A percentile compares a stretch with the other conserved stretches of the same genome.
Conservation (phyloP, 2,329 filamentous ascomycete genomes). For the Thermoascus crustaceus region DNA sequence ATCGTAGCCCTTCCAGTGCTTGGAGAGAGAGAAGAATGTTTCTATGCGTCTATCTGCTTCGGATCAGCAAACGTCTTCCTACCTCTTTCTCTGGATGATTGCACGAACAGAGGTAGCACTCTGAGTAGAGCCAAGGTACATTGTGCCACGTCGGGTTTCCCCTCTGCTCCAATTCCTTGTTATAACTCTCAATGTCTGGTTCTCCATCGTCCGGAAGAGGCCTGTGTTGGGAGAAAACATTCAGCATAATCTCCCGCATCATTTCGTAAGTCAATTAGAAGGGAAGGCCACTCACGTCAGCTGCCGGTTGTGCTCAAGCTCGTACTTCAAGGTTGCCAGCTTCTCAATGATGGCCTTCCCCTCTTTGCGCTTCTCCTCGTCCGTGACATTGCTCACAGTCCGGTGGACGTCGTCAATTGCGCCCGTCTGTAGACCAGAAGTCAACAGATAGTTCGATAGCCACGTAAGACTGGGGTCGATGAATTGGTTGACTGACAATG, state of each 20-base stretch:
- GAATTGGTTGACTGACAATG: conserved; percentile 50
- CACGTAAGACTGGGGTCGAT: background rate
- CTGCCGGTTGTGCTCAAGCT: conserved; percentile 79
- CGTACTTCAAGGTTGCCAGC: conserved; percentile 81
- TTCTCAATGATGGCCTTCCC: conserved; percentile 79
- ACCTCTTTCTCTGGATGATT: background rate
- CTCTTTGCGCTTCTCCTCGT: conserved; percentile 58
- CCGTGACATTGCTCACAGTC: conserved; percentile 39
- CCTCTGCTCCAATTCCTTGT: conserved; percentile 69
- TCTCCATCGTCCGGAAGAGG: conserved; percentile 70
- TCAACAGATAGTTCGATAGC: background rate
- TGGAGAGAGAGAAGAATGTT: conserved; percentile 66
- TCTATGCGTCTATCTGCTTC: conserved; percentile 59
- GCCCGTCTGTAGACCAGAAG: conserved; percentile 56
- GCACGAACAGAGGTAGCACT: conserved; percentile 73
- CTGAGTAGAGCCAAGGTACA: conserved; percentile 78
- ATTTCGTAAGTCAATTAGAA: conserved; percentile 1
- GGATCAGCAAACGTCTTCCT: conserved; percentile 14
- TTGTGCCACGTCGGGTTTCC: conserved; percentile 73
- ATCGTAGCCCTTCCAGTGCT: conserved; percentile 84
- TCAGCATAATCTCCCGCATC: conserved; percentile 3
- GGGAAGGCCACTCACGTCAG: conserved; percentile 52
- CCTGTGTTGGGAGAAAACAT: conserved; percentile 33
- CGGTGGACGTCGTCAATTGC: conserved; percentile 93
- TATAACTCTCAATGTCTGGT: conserved; percentile 71